Base-by-base conservation (phyloP, 352 stramenopile genomes). In the Pythium biforme region DNA sequence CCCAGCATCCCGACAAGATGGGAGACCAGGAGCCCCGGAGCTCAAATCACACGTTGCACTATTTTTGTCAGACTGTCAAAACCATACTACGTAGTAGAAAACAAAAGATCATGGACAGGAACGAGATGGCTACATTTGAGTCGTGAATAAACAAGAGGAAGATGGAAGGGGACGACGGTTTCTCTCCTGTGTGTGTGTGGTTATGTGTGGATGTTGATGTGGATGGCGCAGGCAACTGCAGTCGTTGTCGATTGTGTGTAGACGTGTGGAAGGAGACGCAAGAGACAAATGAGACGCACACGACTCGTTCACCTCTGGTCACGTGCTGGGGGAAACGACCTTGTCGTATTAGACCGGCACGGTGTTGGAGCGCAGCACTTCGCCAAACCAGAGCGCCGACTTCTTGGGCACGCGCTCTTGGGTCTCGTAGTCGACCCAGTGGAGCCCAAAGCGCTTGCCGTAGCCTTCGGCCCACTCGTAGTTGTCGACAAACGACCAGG, bases 401-500 rank as follows among this genome's bases (percentile, higher is more conserved):
- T 75, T 79, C 66, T 89, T 89, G 5, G 70, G 76, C 59, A 79
- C 72, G 50, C 81, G 81, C 56, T 90, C 76, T 48, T 77, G 70
- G 27, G 77, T 63, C 34, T 49, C 48, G 37, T 56, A 63, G 56
- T 90, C 49, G 26, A 90, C 78, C 70, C 73, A 86, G 52, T 79
- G 57, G 26, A 86, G 47, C 0, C 80, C 77, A 41, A 89, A 86
- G 37, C 77, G 80, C 64, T 83, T 84, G 29, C 50, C 62, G 66
- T 81, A 88, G 45, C 77, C 77, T 7, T 71, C 67, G 34, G 90
- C 76, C 96, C 96, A 99, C 68, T 99, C 94, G 72, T 97, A 98
- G 19, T 98, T 98, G 69, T 98, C 94, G 50, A 98, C 67, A 27
- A 98, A 86, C 40, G 77, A 92, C 92, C 94, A 98, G 19, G 87